A percentile compares a stretch with the other conserved stretches of the same genome.
Evolutionary conservation across 495 filamentous ascomycete genomes (phyloP).

Genomic region (Podospora australis): DNA sequence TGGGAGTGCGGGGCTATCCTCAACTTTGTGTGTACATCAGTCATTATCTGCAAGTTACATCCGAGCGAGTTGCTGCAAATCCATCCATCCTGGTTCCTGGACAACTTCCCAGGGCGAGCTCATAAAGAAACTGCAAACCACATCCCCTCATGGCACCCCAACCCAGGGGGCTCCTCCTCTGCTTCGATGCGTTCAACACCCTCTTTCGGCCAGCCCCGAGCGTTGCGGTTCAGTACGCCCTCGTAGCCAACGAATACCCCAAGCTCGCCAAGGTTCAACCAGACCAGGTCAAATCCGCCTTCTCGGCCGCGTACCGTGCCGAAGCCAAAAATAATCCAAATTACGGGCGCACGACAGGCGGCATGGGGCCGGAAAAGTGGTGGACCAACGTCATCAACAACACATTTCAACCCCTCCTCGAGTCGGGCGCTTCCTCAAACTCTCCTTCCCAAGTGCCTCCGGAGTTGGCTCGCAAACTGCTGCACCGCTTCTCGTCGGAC

Average conservation of each 20-base stretch:
- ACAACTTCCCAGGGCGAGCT: too few relatives aligned
- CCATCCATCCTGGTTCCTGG: too few relatives aligned
- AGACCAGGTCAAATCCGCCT: slow-evolving; percentile 30
- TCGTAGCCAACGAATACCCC: slow-evolving; percentile 50
- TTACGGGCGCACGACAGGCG: slow-evolving; percentile 58
- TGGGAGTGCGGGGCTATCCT: too few relatives aligned
- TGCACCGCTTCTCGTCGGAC: slow-evolving; percentile 54
- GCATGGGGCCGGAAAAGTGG: slow-evolving; percentile 55
- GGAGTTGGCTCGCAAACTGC: slow-evolving; percentile 46
- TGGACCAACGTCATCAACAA: slow-evolving; percentile 57
- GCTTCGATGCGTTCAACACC: slow-evolving; percentile 72
- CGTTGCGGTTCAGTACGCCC: slow-evolving; percentile 56
- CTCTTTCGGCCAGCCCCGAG: slow-evolving; percentile 58
- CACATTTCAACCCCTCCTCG: slow-evolving; percentile 31
- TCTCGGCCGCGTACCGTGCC: slow-evolving; percentile 43
- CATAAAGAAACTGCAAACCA: too few relatives aligned
- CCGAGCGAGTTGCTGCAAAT: too few relatives aligned
- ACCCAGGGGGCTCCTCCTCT: slow-evolving; percentile 51
- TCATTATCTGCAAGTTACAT: too few relatives aligned
- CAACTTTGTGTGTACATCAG: too few relatives aligned
- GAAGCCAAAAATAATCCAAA: slow-evolving; percentile 52
- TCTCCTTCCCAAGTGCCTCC: slow-evolving; percentile 41
- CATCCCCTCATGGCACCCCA: not conserved
- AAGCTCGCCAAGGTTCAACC: slow-evolving; percentile 23
- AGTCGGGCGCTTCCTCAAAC: too few relatives aligned